Evolutionary conservation across 345 rosid species (phyloP).

Genomic region (Euphorbia lathyris): DNA sequence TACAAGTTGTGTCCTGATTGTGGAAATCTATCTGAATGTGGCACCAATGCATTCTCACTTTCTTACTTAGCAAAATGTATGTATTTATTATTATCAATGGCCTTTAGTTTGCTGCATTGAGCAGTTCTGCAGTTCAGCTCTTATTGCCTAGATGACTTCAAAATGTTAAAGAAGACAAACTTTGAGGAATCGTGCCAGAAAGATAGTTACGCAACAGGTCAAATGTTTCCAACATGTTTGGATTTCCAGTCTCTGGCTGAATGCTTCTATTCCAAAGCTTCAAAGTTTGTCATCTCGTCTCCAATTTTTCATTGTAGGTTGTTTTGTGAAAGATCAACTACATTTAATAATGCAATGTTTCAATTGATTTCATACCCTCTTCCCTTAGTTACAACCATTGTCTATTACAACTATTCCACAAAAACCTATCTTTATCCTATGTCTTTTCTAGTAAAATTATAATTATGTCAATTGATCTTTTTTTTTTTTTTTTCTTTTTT

Average conservation of each 20-base stretch:
- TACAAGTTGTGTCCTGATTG: too few species aligned
- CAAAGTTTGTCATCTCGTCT: slow-evolving; percentile 15
- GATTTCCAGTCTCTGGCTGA: slow-evolving; percentile 15
- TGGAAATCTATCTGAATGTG: too few species aligned
- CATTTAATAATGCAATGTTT: slow-evolving; percentile 6
- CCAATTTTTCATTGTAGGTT: slow-evolving; percentile 12
- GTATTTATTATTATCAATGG: too few species aligned
- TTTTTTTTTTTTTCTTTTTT: too few species aligned
- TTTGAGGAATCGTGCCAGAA: slow-evolving; percentile 2
- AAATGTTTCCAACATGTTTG: slow-evolving; percentile 12
- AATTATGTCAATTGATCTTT: too few species aligned
- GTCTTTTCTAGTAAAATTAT: too few species aligned
- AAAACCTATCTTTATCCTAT: too few species aligned
- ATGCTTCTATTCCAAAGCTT: slow-evolving; percentile 5
- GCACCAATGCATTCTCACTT: too few species aligned
- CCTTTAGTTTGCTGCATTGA: too few species aligned
- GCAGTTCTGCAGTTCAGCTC: too few species aligned
- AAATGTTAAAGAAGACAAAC: slow-evolving; percentile 19
- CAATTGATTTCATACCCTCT: not conserved
- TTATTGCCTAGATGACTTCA: slow-evolving; percentile 19
- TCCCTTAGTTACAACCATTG: slow-evolving; percentile 9
- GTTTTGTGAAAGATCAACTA: slow-evolving; percentile 9
- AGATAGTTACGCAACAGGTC: slow-evolving; percentile 14
- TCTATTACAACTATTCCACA: too few species aligned
- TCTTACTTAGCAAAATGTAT: too few species aligned